A percentile compares a stretch with the other conserved stretches of the same genome.
These are phyloP conservation scores for Blumeria hordei DNA, from an alignment of 2,329 filamentous ascomycete species.

Conservation along the genomic window DNA sequence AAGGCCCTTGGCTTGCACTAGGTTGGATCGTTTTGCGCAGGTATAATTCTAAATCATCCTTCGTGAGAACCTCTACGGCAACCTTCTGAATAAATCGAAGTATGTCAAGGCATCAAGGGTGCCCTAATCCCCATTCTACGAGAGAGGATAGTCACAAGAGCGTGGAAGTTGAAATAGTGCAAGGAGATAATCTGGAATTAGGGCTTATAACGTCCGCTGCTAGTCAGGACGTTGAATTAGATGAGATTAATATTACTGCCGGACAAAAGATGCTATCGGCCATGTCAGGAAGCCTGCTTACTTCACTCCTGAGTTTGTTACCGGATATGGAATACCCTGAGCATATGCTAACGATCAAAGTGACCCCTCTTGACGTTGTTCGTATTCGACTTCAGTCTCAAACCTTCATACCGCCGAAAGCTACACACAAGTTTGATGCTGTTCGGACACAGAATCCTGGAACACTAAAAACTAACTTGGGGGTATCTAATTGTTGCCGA, in stretches of 20 bases:
- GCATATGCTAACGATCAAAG: slow-evolving; percentile 20
- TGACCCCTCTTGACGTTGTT: slow-evolving; percentile 90
- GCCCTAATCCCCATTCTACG: too few species aligned
- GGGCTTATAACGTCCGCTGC: slow-evolving; percentile 10
- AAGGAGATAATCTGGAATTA: slow-evolving; percentile 11
- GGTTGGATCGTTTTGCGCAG: too few species aligned
- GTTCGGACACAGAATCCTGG: slow-evolving; percentile 29
- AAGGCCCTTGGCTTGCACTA: too few species aligned
- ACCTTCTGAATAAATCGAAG: too few species aligned
- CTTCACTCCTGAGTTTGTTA: slow-evolving; percentile 54
- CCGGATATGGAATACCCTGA: neutral
- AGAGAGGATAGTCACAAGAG: too few species aligned
- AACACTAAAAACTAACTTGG: slow-evolving; percentile 57
- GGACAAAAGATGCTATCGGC: slow-evolving; percentile 88
- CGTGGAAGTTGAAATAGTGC: slow-evolving; percentile 7
- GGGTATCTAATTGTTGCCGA: slow-evolving; percentile 82
- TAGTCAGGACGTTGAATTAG: slow-evolving; percentile 15
- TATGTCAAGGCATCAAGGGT: too few species aligned
- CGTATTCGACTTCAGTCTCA: slow-evolving; percentile 87
- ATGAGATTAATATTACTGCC: slow-evolving; percentile 45
- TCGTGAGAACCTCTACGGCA: too few species aligned
- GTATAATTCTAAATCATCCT: too few species aligned
- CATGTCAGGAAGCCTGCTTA: slow-evolving; percentile 70
- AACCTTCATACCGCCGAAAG: slow-evolving; percentile 24
- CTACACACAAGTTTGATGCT: slow-evolving; percentile 28